Base-by-base conservation (phyloP, 2,329 filamentous ascomycete genomes). In the Exophiala mesophila region DNA sequence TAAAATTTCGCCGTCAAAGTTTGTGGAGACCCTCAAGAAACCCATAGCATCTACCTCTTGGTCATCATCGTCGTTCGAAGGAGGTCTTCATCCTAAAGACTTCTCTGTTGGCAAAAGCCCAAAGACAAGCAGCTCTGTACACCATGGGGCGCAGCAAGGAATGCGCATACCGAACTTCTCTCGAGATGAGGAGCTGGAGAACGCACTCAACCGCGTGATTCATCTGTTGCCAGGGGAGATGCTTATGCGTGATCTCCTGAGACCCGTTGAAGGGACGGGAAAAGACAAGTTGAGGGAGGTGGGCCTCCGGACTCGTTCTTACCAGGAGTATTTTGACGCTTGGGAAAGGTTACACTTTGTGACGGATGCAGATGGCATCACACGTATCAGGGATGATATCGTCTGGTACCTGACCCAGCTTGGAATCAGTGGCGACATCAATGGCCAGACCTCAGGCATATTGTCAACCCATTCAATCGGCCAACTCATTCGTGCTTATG, bases 261-360 rank as follows among this genome's bases (percentile, higher is more conserved):
- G 62, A 4, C 60, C 63, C 3, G 61, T 70, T 32, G 54, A 63
- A 16, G 53, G 56, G 2, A 65, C 64, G 2, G 67, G 66, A 18
- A 61, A 67, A 38, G 58, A 61, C 35, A 59, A 61, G 34, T 57
- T 69, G 26, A 59, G 60, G n/a, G 66, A 69, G 44, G 55, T 66
- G 13, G 66, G 64, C 7, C 50, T 69, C 8, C 60, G 65, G 18
- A 60, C 63, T 5, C 62, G 66, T 28, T 60, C 59, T 5, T 70
- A 65, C 50, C 59, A 59, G 37, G 60, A 56, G 31, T 66, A 65
- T 37, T 62, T 66, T 15, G 59, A 63, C 21, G 63, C 65, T 4
- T 70, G 66, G 67, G 64, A 67, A 47, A 47, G 47, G 6, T 37
- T 56, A n/a, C 53, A 56, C 26, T 36, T 56, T 17, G 47, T 37